A percentile compares a stretch with the other conserved stretches of the same genome.
phyloP scores from a whole-genome alignment of 208 protist species.

The Porcisia hertigi region DNA sequence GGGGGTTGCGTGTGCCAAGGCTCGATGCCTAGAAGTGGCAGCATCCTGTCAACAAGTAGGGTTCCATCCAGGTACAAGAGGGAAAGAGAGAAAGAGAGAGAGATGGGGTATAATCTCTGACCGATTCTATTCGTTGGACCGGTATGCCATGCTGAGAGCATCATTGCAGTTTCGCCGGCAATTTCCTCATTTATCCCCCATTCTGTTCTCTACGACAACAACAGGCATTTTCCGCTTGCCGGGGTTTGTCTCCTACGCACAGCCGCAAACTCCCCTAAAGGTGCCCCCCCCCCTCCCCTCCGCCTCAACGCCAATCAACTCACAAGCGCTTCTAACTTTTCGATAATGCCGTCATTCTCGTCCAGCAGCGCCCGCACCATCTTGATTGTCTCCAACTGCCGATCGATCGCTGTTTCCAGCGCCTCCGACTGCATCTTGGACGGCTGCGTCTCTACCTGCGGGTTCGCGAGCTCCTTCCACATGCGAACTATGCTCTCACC shows the following conservation, averaged over 20 bases:
- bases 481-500: constrained; percentile 76
- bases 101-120: background rate
- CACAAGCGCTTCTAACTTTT: constrained; percentile 59
- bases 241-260: background rate
- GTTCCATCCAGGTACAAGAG: background rate
- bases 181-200: no score
- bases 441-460: constrained; percentile 44
- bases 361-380: constrained; percentile 55
- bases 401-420: constrained; percentile 76
- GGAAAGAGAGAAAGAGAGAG: background rate
- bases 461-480: constrained; percentile 70
- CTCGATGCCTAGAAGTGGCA: no score
- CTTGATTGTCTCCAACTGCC: constrained; percentile 71
- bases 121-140: background rate
- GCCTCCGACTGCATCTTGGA: constrained; percentile 60
- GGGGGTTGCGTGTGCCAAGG: no score
- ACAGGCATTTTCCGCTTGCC: background rate
- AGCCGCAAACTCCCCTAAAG: background rate
- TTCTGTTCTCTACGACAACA: background rate
- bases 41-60: no score
- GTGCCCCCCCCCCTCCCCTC: no score
- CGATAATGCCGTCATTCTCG: constrained; percentile 66
- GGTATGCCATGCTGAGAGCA: background rate
- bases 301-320: constrained; percentile 13
- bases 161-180: background rate